Conservation (phyloP, 2,329 filamentous ascomycete genomes). For the Diplocarpon rosae region DNA sequence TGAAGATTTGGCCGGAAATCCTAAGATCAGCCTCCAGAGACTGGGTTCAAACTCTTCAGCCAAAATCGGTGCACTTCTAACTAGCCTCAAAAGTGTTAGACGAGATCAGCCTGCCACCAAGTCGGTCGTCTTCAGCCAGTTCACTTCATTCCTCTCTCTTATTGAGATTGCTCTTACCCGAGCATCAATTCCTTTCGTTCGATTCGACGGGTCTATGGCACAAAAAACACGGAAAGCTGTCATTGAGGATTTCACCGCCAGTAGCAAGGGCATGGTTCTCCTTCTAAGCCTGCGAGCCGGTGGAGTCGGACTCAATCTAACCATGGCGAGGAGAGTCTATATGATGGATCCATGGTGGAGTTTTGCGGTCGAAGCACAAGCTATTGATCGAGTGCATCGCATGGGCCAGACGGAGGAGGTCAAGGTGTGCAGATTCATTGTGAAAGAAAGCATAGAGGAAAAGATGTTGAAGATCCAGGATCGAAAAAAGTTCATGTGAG, state of each 20-base stretch:
- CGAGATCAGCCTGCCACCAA: slow-evolving; percentile 60
- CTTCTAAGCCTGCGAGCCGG: slow-evolving; percentile 80
- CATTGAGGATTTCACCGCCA: slow-evolving; percentile 57
- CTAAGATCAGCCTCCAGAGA: slow-evolving; percentile 49
- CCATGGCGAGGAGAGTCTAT: slow-evolving; percentile 77
- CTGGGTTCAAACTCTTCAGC: slow-evolving; percentile 63
- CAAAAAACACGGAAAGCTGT: slow-evolving; percentile 77
- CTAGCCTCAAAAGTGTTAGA: slow-evolving; percentile 59
- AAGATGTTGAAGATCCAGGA: slow-evolving; percentile 92
- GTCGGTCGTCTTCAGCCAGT: slow-evolving; percentile 92
- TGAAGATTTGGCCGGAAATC: slow-evolving; percentile 33
- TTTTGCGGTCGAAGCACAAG: slow-evolving; percentile 91
- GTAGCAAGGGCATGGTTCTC: slow-evolving; percentile 57
- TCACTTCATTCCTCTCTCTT: slow-evolving; percentile 88
- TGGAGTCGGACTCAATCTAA: slow-evolving; percentile 88
- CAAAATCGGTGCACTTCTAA: slow-evolving; percentile 74
- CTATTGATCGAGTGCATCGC: slow-evolving; percentile 92
- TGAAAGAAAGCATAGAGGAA: slow-evolving; percentile 84
- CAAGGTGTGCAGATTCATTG: slow-evolving; percentile 76
- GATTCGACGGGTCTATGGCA: slow-evolving; percentile 81
- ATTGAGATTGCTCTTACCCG: slow-evolving; percentile 70
- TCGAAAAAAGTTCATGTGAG: slow-evolving; percentile 89
- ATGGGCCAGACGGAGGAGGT: slow-evolving; percentile 91
- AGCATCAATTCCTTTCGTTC: slow-evolving; percentile 66
- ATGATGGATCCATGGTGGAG: slow-evolving; percentile 99